Base-by-base conservation (phyloP, 2,329 filamentous ascomycete genomes). In the Ramichloridium luteum region DNA sequence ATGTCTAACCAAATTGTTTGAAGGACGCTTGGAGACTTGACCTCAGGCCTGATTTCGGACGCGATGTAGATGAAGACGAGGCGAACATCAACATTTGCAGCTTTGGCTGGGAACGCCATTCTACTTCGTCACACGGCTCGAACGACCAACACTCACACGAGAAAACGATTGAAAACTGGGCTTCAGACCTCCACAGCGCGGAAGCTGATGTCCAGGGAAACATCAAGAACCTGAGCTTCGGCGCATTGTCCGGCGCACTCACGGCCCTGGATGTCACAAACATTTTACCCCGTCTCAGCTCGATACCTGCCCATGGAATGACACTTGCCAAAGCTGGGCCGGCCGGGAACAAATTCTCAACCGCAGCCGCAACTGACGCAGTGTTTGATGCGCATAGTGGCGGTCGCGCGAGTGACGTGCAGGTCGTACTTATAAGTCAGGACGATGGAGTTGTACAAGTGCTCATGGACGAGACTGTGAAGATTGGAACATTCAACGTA, bases 211-310 rank as follows among this genome's bases (percentile, higher is more conserved):
- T n/a, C n/a, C n/a, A n/a, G n/a, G n/a, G n/a, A n/a, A n/a, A n/a
- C n/a, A n/a, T n/a, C n/a, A n/a, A n/a, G n/a, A n/a, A n/a, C n/a
- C n/a, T n/a, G n/a, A n/a, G n/a, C n/a, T n/a, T n/a, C n/a, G 20
- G 20, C 8, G 20, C 20, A 8, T 59, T 90, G n/a, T 80, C 82
- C 1, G 65, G 72, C 34, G 77, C 83, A 45, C 63, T 92, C 32
- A 73, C 76, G 9, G 72, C 80, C 42, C 59, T 90, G 27, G 83
- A 92, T 54, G 68, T 85, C 13, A 81, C 88, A 40, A 72, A 68
- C 6, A 76, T 79, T 11, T 54, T 92, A 36, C 83, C 83, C 9
- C 85, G 79, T 53, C 64, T 92, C 16, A 53, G 50, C 30, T 44
- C 46, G 1, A 46, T 57, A 23, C 51, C 51, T 10, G 38, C 46